A percentile compares a stretch with the other conserved stretches of the same genome.
Conservation (phyloP, 106 monocot genomes). For the Dactylorhiza incarnata region DNA sequence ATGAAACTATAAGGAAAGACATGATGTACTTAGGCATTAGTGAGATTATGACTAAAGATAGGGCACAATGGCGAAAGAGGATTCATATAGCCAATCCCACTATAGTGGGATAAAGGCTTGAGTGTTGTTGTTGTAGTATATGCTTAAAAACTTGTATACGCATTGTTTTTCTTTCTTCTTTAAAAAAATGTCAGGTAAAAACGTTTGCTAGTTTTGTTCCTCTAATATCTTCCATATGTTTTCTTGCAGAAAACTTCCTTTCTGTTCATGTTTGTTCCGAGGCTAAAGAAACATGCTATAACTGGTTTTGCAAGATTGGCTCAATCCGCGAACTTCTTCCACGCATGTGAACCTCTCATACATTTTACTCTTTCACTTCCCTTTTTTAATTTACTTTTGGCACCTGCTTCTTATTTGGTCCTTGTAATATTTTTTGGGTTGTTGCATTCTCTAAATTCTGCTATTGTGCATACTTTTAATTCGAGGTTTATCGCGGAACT, state of each 20-base stretch:
- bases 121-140: no score
- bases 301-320: slow-evolving; percentile 52
- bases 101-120: no score
- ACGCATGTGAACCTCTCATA: slow-evolving; percentile 29
- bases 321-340: slow-evolving; percentile 46
- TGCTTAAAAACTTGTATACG: background rate
- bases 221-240: background rate
- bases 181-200: background rate
- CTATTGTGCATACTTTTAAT: background rate
- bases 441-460: background rate
- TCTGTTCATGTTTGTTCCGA: slow-evolving; percentile 26
- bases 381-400: background rate
- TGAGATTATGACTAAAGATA: no score
- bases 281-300: slow-evolving; percentile 41
- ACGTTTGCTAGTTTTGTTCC: background rate
- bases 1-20: no score
- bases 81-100: no score
- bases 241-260: slow-evolving; percentile 19
- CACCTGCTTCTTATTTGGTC: slow-evolving; percentile 6
- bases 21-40: no score
- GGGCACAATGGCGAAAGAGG: no score
- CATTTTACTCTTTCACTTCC: background rate
- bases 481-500: background rate
- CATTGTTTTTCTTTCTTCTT: background rate
- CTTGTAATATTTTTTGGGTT: background rate